Evolutionary conservation across 306 rosid genomes (phyloP).

Genomic region (Clitoria ternatea): DNA sequence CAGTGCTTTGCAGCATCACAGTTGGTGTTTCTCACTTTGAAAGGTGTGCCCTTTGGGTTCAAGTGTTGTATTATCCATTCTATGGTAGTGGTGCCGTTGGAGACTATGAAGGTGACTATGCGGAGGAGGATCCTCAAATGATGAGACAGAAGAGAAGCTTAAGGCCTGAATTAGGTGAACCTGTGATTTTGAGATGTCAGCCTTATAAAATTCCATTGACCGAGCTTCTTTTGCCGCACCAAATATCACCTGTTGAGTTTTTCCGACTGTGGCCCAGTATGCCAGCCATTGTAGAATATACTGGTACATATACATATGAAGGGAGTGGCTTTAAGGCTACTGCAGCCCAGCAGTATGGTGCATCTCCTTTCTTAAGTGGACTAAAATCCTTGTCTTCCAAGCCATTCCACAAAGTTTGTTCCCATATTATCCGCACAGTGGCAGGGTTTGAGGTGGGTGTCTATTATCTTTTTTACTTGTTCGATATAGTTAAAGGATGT

Average conservation of each 20-base stretch:
- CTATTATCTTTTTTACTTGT: background rate
- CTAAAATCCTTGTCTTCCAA: conserved; percentile 85
- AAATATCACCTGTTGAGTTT: conserved; percentile 92
- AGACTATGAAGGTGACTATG: conserved; percentile 91
- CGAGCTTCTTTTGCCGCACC: conserved; percentile 86
- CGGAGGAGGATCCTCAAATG: conserved; percentile 92
- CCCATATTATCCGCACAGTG: conserved; percentile 89
- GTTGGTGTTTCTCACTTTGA: conserved; percentile 97
- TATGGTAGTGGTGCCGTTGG: conserved; percentile 90
- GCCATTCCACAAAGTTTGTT: conserved; percentile 98
- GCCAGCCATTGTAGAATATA: conserved; percentile 86
- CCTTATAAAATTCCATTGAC: conserved; percentile 94
- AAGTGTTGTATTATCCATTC: conserved; percentile 94
- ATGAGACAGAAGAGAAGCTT: conserved; percentile 92
- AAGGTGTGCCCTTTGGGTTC: conserved; percentile 97
- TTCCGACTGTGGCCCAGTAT: conserved; percentile 98
- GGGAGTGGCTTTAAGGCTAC: conserved; percentile 99
- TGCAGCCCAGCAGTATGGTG: conserved; percentile 97
- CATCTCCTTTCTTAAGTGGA: conserved; percentile 96
- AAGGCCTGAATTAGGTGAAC: conserved; percentile 96
- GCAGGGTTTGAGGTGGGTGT: conserved; percentile 91
- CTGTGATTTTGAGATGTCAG: conserved; percentile 93
- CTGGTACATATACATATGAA: conserved; percentile 95
- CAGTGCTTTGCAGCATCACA: conserved; percentile 87
- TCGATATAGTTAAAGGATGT: conserved; percentile 11